Base-by-base conservation (phyloP, 768 basidiomycete genomes). In the Phanerochaete carnosa region DNA sequence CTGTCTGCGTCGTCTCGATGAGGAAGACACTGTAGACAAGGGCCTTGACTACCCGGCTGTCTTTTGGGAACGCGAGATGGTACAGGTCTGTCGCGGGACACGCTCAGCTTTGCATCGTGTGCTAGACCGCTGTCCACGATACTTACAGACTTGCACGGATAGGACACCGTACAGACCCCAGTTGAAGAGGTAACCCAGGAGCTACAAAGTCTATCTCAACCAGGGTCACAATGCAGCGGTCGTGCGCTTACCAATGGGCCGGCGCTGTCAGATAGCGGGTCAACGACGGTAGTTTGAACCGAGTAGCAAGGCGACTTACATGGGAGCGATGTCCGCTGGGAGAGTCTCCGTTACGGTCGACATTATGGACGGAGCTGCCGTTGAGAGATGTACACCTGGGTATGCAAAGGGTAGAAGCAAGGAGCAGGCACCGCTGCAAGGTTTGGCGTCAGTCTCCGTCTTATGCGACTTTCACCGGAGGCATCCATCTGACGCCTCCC, bases 111-210 rank as follows among this genome's bases (percentile, higher is more conserved):
- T 28, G 29, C 13, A 35, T 35, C 35, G 35, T n/a, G 26, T 30
- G 1, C 30, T 11, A 23, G 13, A 43, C 8, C 13, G 6, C 2
- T 33, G 25, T 16, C 3, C 35, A 35, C 53, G 19, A 19, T n/a
- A 60, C 39, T 26, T 32, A 57, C 69, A 45, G 37, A 67, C 64
- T 61, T 63, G 66, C 52, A 73, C 64, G 33, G 60, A 55, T 16
- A 62, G 49, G 19, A 50, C 61, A n/a, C 60, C 61, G 47, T 59
- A 62, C 7, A 62, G 49, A 15, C 70, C 55, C 70, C 70, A 73
- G 26, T 69, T 71, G 52, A 70, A 73, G 60, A 73, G 55, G 29
- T 57, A 33, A 6, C 63, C 63, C 3, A 64, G 39, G 23, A 64
- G 54, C 63, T 64, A 33, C 19, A 37, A 26, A 25, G 47, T 26